phyloP scores from a whole-genome alignment of 768 basidiomycete species.

The Rhizopogon sp. region DNA sequence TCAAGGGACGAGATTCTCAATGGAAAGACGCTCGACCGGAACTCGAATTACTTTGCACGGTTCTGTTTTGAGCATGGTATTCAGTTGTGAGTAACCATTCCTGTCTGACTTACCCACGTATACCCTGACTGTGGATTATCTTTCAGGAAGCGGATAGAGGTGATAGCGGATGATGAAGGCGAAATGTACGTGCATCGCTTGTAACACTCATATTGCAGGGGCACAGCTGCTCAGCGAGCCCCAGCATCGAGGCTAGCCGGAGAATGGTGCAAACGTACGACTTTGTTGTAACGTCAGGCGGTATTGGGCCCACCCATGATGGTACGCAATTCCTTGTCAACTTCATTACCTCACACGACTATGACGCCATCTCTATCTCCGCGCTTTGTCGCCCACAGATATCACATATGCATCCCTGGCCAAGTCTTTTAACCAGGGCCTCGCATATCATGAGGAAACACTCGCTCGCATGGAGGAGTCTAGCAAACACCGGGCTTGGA shows the following conservation, averaged over 20 bases:
- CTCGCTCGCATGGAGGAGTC: slow-evolving; percentile 65
- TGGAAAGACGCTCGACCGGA: slow-evolving; percentile 82
- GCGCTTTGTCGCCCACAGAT: slow-evolving; percentile 37
- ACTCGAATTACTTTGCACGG: slow-evolving; percentile 83
- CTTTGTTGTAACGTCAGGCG: slow-evolving; percentile 86
- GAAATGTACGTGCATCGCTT: slow-evolving; percentile 64
- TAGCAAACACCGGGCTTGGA: slow-evolving; percentile 50
- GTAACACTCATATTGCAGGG: neutral
- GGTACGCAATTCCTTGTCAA: slow-evolving; percentile 39
- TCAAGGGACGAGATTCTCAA: slow-evolving; percentile 86
- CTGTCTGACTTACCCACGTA: neutral
- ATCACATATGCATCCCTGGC: slow-evolving; percentile 89
- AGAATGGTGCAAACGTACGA: slow-evolving; percentile 81
- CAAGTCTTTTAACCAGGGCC: slow-evolving; percentile 70
- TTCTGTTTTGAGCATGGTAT: slow-evolving; percentile 88
- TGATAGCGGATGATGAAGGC: slow-evolving; percentile 84
- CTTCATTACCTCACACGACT: neutral
- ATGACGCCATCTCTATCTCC: neutral
- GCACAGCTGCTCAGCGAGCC: neutral
- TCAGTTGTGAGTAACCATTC: slow-evolving; percentile 48
- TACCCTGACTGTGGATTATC: slow-evolving; percentile 9
- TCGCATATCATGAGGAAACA: slow-evolving; percentile 75
- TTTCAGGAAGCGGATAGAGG: slow-evolving; percentile 78
- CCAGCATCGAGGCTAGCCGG: slow-evolving; percentile 78
- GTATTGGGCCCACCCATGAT: slow-evolving; percentile 89